Conservation (phyloP, 2,329 filamentous ascomycete species). For the Colletotrichum gigasporum region DNA sequence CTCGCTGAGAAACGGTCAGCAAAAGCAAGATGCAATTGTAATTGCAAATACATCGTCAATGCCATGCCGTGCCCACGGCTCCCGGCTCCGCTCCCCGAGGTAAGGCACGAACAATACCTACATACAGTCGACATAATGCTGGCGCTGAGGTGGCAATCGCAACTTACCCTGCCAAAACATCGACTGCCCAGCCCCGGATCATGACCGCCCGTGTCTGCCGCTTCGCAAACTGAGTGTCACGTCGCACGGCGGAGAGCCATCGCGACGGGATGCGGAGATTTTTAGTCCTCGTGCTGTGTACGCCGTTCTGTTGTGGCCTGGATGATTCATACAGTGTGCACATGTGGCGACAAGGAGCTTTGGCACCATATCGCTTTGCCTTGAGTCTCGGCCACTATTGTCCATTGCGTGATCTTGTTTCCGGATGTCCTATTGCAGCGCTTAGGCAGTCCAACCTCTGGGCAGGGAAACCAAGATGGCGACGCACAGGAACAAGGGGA, state of each 20-base stretch:
- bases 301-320: background rate
- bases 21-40: background rate
- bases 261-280: background rate
- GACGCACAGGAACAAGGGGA: too few relatives aligned
- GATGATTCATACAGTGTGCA: background rate
- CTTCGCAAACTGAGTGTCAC: background rate
- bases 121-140: too few relatives aligned
- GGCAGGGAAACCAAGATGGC: too few relatives aligned
- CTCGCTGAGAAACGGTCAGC: background rate
- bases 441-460: too few relatives aligned
- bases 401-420: background rate
- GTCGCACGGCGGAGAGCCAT: background rate
- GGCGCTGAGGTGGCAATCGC: too few relatives aligned
- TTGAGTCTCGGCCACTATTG: too few relatives aligned
- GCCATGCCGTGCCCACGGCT: background rate
- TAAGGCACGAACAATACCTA: too few relatives aligned
- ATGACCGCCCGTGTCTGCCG: too few relatives aligned
- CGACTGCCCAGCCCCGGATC: too few relatives aligned
- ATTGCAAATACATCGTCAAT: background rate
- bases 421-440: too few relatives aligned
- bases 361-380: too few relatives aligned
- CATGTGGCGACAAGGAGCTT: background rate
- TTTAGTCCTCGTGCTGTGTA: background rate
- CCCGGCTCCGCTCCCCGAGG: background rate
- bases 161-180: too few relatives aligned